Conservation (phyloP, 2,329 filamentous ascomycete genomes). For the Sporothrix inflata region DNA sequence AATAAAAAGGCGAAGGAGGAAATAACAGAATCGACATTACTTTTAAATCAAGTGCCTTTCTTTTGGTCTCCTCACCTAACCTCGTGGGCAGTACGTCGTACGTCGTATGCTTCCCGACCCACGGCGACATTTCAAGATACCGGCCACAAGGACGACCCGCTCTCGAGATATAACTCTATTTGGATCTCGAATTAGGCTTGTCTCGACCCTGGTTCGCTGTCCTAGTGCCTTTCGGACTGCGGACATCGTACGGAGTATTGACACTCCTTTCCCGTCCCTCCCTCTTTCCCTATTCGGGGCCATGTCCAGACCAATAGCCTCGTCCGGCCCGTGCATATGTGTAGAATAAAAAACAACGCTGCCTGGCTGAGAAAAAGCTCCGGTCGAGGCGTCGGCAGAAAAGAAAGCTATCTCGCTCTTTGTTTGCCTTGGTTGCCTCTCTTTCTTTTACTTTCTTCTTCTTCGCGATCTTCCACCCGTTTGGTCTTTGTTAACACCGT, state of each 20-base stretch:
- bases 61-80: too few species aligned
- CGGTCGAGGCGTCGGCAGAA: not conserved
- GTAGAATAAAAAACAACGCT: too few species aligned
- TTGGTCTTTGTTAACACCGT: not conserved
- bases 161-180: not conserved
- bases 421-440: not conserved
- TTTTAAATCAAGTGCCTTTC: too few species aligned
- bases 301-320: not conserved
- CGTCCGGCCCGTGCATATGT: not conserved
- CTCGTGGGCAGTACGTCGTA: too few species aligned
- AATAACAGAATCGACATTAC: too few species aligned
- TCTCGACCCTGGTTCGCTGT: not conserved
- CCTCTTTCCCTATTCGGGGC: not conserved
- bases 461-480: not conserved
- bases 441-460: too few species aligned
- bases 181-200: not conserved
- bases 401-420: not conserved
- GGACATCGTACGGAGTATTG: conserved; percentile 4
- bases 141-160: not conserved
- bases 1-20: not conserved
- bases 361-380: not conserved
- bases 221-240: not conserved
- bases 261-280: not conserved
- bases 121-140: too few species aligned
- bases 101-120: too few species aligned